Percentiles rank a stretch among this genome's conserved stretches.
phyloP scores from a whole-genome alignment of 139 green algal species.

The Chlorella sp. region DNA sequence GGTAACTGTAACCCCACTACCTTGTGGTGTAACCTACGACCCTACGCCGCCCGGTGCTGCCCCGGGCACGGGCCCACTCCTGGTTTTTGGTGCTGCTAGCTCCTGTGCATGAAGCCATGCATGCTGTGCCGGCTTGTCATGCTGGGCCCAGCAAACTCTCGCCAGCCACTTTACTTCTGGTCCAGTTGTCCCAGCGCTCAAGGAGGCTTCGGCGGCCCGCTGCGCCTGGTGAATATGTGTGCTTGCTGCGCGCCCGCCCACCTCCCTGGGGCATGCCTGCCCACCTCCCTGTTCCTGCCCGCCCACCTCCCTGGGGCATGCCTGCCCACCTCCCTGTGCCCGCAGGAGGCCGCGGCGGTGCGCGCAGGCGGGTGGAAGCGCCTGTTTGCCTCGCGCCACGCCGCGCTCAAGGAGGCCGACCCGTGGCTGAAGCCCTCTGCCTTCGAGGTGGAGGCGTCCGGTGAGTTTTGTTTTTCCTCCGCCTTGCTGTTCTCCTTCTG shows the following conservation, averaged over 20 bases:
- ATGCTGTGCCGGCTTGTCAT: not conserved
- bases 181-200: not conserved
- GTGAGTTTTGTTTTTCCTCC: constrained; percentile 16
- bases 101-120: no score
- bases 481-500: no score
- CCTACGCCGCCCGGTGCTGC: not conserved
- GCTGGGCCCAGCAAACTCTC: not conserved
- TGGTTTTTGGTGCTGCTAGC: not conserved
- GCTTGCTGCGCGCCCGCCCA: no score
- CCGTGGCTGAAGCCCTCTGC: constrained; percentile 54
- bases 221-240: no score
- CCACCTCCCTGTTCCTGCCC: no score
- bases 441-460: constrained; percentile 53
- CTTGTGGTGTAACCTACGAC: no score
- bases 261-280: no score
- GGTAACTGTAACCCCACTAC: no score
- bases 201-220: no score
- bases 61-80: no score
- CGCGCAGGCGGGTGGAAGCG: constrained; percentile 49
- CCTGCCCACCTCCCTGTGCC: no score
- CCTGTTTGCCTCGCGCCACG: constrained; percentile 47
- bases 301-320: no score
- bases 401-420: constrained; percentile 1
- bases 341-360: not conserved
- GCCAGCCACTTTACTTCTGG: not conserved